Base-by-base conservation (phyloP, 805 yeast species). In the Teunomyces lycoperdinae region DNA sequence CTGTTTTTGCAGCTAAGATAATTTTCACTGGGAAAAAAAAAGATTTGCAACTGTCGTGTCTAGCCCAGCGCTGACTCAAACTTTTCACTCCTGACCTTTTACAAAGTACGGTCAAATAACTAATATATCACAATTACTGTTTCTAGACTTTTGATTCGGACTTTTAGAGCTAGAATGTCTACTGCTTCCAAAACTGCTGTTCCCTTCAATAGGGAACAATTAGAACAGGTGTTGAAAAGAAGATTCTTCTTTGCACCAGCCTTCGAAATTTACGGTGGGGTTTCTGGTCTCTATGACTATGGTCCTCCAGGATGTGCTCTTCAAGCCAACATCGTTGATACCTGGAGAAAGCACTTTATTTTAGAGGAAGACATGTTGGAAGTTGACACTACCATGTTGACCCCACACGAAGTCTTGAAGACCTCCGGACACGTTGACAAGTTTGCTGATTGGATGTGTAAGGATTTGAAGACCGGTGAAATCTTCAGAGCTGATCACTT, bases 251-350 rank as follows among this genome's bases (percentile, higher is more conserved):
- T 81, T 67, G 97, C 98, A 13, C 99, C 99, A 55, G 85, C 98
- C 31, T 94, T 94, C 62, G 99, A 94, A 67, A 82, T 92, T 54
- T 94, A 94, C 68, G 99, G 99, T 58, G 99, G 99, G 69, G 98
- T 94, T 41, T 88, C 97, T 43, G 99, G 99, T 56, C 78, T 94
- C 50, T 94, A 89, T 69, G 99, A 94, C 69, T 94, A 91, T 66
- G 99, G 99, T 74, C 99, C 99, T 54, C 97, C 99, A 67, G 99
- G 99, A 53, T 92, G 98, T 76, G 95, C 98, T 9, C 81, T 94
- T 72, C 98, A 92, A 77, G 96, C 97, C 61, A 92, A 94, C 69
- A 79, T 94, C 53, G 77, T 94, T 52, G 99, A 95, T 64, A 79
- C 81, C 43, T 94, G 99, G 99, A 87, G 98, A 77, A 92, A 91